Percentiles rank a stretch among this genome's conserved stretches.
Conservation (phyloP, 2,329 filamentous ascomycete species). For the Dothistroma pini region DNA sequence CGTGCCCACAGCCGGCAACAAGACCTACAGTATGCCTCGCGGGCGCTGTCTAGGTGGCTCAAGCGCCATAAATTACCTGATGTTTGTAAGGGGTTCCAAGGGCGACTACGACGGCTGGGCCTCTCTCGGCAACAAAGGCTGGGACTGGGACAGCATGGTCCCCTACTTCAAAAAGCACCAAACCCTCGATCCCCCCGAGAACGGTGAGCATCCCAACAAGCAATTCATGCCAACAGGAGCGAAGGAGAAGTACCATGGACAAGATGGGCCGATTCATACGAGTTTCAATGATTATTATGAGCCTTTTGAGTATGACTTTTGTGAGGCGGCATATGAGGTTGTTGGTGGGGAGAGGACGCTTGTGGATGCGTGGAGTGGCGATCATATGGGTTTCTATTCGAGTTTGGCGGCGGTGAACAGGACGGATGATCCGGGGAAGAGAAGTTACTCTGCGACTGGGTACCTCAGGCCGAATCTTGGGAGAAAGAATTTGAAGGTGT, state of each 20-base stretch:
- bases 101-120: slow-evolving; percentile 38
- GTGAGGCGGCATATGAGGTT: slow-evolving; percentile 34
- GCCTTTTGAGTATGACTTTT: slow-evolving; percentile 38
- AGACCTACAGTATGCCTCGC: slow-evolving; percentile 33
- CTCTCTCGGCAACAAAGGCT: slow-evolving; percentile 24
- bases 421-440: slow-evolving; percentile 29
- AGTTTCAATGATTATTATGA: slow-evolving; percentile 38
- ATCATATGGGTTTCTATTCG: slow-evolving; percentile 35
- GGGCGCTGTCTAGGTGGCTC: slow-evolving; percentile 40
- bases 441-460: slow-evolving; percentile 34
- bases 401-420: slow-evolving; percentile 34
- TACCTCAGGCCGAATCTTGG: slow-evolving; percentile 33
- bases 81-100: slow-evolving; percentile 29
- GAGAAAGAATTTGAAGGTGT: slow-evolving; percentile 31
- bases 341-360: slow-evolving; percentile 31
- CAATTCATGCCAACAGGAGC: slow-evolving; percentile 23
- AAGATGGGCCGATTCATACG: slow-evolving; percentile 34
- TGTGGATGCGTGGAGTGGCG: slow-evolving; percentile 33
- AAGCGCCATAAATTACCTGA: slow-evolving; percentile 39
- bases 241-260: slow-evolving; percentile 34
- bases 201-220: slow-evolving; percentile 14
- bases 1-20: slow-evolving; percentile 23
- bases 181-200: slow-evolving; percentile 20
- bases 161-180: slow-evolving; percentile 32
- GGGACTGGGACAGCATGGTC: slow-evolving; percentile 29